A percentile compares a stretch with the other conserved stretches of the same genome.
phyloP scores from a whole-genome alignment of 768 basidiomycete species.

The Pleurotus eryngii region DNA sequence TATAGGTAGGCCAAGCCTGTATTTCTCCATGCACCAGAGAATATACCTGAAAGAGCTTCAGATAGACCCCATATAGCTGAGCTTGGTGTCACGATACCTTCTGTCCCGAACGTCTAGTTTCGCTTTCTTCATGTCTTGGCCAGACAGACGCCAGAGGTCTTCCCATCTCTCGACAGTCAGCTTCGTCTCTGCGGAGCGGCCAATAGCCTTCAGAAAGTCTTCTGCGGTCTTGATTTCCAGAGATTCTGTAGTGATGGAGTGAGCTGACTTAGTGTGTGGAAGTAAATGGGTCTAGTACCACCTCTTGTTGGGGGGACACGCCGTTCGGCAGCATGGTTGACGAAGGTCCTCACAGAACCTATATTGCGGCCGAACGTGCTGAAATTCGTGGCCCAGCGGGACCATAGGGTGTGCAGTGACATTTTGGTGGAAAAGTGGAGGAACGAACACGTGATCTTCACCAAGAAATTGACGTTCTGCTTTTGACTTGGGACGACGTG shows the following conservation, averaged over 20 bases:
- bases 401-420: background rate
- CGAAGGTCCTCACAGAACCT: background rate
- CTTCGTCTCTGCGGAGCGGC: constrained; percentile 65
- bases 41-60: constrained; percentile 56
- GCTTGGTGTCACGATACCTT: constrained; percentile 42
- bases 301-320: constrained; percentile 5
- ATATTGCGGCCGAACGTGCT: background rate
- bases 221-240: constrained; percentile 45
- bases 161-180: constrained; percentile 66
- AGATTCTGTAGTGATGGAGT: constrained; percentile 5
- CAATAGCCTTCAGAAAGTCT: constrained; percentile 73
- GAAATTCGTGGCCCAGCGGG: background rate
- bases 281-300: background rate
- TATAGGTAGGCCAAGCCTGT: constrained; percentile 51
- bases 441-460: background rate
- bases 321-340: background rate
- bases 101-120: constrained; percentile 68
- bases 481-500: no score
- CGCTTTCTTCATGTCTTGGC: constrained; percentile 56
- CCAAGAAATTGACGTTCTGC: no score
- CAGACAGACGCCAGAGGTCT: constrained; percentile 62
- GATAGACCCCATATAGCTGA: constrained; percentile 3
- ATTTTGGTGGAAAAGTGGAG: background rate
- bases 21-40: constrained; percentile 84
- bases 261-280: background rate